These are phyloP conservation scores for Fraxinus baroniana DNA, from an alignment of 305 asterid genomes.

Conservation along the genomic window DNA sequence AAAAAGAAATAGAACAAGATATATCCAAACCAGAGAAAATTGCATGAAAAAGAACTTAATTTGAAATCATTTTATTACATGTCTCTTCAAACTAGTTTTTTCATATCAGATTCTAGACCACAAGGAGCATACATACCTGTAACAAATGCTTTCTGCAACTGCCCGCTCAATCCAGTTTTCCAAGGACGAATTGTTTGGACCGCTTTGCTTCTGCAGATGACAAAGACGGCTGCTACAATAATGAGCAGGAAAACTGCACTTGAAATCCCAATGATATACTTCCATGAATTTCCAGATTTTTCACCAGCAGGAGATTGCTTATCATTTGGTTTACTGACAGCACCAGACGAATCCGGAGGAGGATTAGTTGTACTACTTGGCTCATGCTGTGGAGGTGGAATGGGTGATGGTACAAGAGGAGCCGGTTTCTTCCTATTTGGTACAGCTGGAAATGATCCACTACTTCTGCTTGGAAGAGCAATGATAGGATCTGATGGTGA, in stretches of 20 bases:
- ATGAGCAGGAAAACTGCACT: conserved; percentile 44
- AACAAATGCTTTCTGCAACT: conserved; percentile 86
- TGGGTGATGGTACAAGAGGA: conserved; percentile 30
- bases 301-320: conserved; percentile 22
- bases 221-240: conserved; percentile 35
- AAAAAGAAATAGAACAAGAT: not conserved
- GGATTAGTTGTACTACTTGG: conserved; percentile 23
- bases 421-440: conserved; percentile 36
- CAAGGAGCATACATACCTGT: conserved; percentile 49
- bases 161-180: conserved; percentile 95
- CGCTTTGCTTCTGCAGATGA: conserved; percentile 55
- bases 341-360: not conserved
- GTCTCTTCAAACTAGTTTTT: not conserved
- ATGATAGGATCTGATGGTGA: conserved; percentile 26
- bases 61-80: not conserved
- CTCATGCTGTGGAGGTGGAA: conserved; percentile 24
- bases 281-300: conserved; percentile 35
- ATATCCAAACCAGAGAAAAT: not conserved
- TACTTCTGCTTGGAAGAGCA: conserved; percentile 59
- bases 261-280: conserved; percentile 47
- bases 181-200: conserved; percentile 74
- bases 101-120: not conserved
- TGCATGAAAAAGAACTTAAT: not conserved
- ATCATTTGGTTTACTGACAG: conserved; percentile 21
- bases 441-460: conserved; percentile 77